Evolutionary conservation across 495 filamentous ascomycete species (phyloP), one percentile per base, ranked within the genome.

Genomic region (Xylaria scruposa): DNA sequence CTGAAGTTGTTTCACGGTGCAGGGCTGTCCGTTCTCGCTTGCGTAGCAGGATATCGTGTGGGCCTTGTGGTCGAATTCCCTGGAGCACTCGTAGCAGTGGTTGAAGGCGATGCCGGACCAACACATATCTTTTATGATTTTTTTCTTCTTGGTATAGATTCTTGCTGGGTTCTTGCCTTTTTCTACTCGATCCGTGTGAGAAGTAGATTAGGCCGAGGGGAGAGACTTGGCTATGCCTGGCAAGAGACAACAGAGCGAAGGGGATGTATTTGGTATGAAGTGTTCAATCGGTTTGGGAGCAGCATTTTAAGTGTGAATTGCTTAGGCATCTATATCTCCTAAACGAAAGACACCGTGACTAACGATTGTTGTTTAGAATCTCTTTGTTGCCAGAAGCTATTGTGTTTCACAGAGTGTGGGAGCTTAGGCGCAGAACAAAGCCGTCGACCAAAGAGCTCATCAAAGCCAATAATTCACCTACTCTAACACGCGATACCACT

Each of bases 51-150:
- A 47, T 1, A 51, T 54, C 24, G 24, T 33, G 4, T 36, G 21
- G 1, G 44, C 9, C 7, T 2, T 33, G 15, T 46, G 69, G 69
- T 58, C 31, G 24, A 56, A 71, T 26, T 64, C 60, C 6, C n/a
- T 6, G 2, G 47, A 51, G 44, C 69, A 71, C 1, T 71, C 69
- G 29, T 56, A 59, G 36, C 69, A 71, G 36, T 56, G 15, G 21
- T 29, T 44, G 36, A 71, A 65, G 0, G 59, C 33, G 10, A 21
- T 31, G 12, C 44, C 36, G n/a, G 61, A 19, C 60, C 60, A 71
- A 58, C 69, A 71, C 69, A 71, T 71, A 6, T 33, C 5, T 49
- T 49, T 21, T 21, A n/a, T n/a, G n/a, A n/a, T 21, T 0, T 21
- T 49, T 49, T 49, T 6, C 15, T 36, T 4, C 26, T n/a, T 15